Base-by-base conservation (phyloP, 805 yeast genomes). In the Barnettozyma vustinii region DNA sequence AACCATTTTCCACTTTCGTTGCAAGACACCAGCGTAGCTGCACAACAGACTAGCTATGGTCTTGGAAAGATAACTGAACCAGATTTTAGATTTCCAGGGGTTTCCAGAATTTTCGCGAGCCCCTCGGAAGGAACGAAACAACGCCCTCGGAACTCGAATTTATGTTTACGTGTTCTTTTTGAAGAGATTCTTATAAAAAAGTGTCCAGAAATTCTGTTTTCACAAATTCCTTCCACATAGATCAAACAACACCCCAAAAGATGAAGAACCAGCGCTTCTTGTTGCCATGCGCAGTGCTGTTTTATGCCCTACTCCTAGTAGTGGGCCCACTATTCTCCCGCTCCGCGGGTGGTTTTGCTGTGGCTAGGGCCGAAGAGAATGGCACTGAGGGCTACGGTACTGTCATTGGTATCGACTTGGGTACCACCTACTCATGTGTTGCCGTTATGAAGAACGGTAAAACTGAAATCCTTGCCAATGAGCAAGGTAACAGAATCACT, bases 341-440 rank as follows among this genome's bases (percentile, higher is more conserved):
- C 23, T 42, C 49, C 9, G 44, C 46, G 9, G 52, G 52, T n/a
- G 52, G 52, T 40, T 56, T 60, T 45, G 50, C 55, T 19, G 48
- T 60, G 45, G 64, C 59, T 21, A 48, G 53, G 41, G 63, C 63
- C 39, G 58, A 59, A 25, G 73, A 70, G 18, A 53, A 52, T 27
- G 53, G 55, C 40, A 65, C 66, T 5, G 80, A 77, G 41, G 70
- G 65, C 54, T 80, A 80, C 53, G 84, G 84, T 51, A 79, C 77
- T 51, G 92, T 86, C 43, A 87, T 87, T 58, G 96, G 98, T 73
- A 92, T 92, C 65, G 98, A 92, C 76, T 79, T 92, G 73, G 99
- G 99, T 69, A 91, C 97, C 53, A 91, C 97, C 2, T 91, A 91
- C 74, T 90, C 97, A 1, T 91, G 97, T 82, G 97, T 91, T 49